Evolutionary conservation across 176 grass and related monocot genomes (phyloP).

Genomic region (Stipa capillata): DNA sequence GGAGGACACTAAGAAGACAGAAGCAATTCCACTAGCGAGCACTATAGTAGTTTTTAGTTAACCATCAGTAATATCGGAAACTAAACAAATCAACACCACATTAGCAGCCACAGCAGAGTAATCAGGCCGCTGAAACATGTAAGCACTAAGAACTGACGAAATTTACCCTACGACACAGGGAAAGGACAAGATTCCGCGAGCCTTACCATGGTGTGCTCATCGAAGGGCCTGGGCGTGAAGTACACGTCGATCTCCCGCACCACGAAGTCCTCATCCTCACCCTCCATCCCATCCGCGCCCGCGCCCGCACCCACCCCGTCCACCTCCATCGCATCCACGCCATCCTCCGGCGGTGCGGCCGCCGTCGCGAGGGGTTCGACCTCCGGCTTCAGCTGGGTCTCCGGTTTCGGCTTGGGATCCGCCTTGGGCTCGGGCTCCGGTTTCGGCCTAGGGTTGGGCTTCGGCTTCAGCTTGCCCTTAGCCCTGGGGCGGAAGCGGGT

Average conservation of each 20-base stretch:
- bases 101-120: background rate
- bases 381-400: background rate
- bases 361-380: background rate
- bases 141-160: background rate
- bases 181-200: background rate
- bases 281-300: background rate
- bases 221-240: constrained; percentile 50
- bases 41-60: background rate
- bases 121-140: background rate
- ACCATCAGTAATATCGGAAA: background rate
- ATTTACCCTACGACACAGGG: background rate
- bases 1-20: background rate
- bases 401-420: background rate
- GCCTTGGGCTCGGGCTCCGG: background rate
- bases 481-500: constrained; percentile 53
- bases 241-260: constrained; percentile 81
- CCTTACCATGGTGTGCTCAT: constrained; percentile 55
- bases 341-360: background rate
- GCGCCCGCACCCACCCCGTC: background rate
- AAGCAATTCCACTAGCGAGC: background rate
- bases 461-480: constrained; percentile 36
- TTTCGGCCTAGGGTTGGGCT: background rate
- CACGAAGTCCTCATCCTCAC: constrained; percentile 45
- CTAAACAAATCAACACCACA: background rate
- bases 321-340: constrained; percentile 39